Conservation (phyloP, 2,329 filamentous ascomycete genomes). For the Aspergillus candidus region DNA sequence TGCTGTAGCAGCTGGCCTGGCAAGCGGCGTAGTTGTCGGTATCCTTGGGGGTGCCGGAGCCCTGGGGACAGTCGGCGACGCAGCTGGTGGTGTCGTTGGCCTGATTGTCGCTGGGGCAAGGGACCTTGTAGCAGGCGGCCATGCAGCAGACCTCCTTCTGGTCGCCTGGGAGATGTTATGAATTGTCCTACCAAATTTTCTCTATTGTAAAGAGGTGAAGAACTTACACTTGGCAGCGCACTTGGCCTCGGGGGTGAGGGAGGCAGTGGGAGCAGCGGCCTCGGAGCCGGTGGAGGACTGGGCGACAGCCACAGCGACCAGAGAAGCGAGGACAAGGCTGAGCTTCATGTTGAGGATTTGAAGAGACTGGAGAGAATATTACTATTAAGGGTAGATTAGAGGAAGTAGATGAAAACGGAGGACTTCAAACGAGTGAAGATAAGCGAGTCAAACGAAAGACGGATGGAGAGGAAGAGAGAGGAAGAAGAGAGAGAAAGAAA, state of each 20-base stretch:
- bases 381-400: constrained; percentile 3
- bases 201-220: not conserved
- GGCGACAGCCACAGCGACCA: constrained; percentile 42
- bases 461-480: constrained; percentile 1
- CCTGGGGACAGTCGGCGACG: constrained; percentile 49
- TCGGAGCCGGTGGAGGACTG: constrained; percentile 26
- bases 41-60: constrained; percentile 43
- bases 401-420: constrained; percentile 5
- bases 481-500: constrained; percentile 4
- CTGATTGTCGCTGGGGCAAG: constrained; percentile 47
- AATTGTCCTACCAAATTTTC: not conserved
- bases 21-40: constrained; percentile 45
- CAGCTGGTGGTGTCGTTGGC: constrained; percentile 48
- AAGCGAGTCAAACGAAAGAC: constrained; percentile 8
- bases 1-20: constrained; percentile 45
- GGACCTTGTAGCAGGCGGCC: constrained; percentile 47
- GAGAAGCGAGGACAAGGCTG: constrained; percentile 39
- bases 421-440: constrained; percentile 2
- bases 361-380: constrained; percentile 1
- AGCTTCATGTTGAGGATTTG: constrained; percentile 34
- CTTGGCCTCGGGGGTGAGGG: constrained; percentile 27
- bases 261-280: constrained; percentile 26
- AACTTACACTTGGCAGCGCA: constrained; percentile 34
- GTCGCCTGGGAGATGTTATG: constrained; percentile 28
- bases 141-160: constrained; percentile 46